A percentile compares a stretch with the other conserved stretches of the same genome.
phyloP scores from a whole-genome alignment of 2,329 filamentous ascomycete species.

The Aureobasidium sp. region DNA sequence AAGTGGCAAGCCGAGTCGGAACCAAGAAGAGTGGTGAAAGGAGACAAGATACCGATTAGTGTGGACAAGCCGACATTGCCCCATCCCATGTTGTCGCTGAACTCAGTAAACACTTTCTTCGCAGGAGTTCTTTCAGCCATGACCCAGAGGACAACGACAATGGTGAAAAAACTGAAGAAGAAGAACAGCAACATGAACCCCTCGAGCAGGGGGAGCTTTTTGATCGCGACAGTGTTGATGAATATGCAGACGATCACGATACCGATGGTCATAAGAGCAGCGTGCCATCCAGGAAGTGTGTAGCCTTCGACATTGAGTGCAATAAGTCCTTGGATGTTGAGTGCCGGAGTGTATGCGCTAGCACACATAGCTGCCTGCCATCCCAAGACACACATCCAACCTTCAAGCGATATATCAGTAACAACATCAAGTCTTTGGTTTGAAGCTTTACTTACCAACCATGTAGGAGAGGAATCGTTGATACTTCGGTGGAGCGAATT shows the following conservation, averaged over 20 bases:
- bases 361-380: conserved; percentile 14
- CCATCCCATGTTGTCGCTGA: conserved; percentile 35
- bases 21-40: conserved; percentile 23
- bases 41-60: conserved; percentile 28
- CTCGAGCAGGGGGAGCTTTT: conserved; percentile 23
- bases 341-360: conserved; percentile 4
- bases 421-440: not conserved
- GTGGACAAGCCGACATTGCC: conserved; percentile 24
- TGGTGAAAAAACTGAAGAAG: conserved; percentile 32
- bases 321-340: conserved; percentile 11
- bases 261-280: conserved; percentile 4
- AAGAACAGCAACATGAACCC: conserved; percentile 34
- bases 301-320: conserved; percentile 1
- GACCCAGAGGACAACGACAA: conserved; percentile 22
- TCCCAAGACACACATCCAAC: conserved; percentile 13
- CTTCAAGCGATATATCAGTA: not conserved
- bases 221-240: conserved; percentile 13
- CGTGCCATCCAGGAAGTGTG: conserved; percentile 4
- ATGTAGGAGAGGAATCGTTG: conserved; percentile 14
- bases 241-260: conserved; percentile 6
- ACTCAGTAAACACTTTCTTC: conserved; percentile 32
- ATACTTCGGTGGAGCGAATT: conserved; percentile 12
- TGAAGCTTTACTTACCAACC: not conserved
- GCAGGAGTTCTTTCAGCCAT: conserved; percentile 24
- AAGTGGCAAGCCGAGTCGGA: conserved; percentile 21